These are phyloP conservation scores for Globisporangium iwayamae DNA, from an alignment of 352 stramenopile genomes.

Conservation along the genomic window DNA sequence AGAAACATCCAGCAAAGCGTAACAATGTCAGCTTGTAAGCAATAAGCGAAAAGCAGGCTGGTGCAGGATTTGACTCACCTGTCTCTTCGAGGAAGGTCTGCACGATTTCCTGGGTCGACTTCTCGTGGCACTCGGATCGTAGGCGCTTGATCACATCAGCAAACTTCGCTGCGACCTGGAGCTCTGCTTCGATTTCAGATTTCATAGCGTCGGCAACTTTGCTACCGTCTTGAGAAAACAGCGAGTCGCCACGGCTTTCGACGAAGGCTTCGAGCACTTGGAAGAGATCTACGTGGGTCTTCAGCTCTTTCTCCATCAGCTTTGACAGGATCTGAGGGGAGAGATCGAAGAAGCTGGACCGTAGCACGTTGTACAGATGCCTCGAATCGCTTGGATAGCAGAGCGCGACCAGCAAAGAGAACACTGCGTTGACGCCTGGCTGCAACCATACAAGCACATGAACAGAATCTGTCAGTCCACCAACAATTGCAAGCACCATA, in stretches of 20 bases:
- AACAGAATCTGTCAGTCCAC: not conserved
- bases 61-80: constrained; percentile 10
- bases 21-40: not conserved
- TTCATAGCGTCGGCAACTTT: not conserved
- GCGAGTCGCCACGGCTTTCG: constrained; percentile 23
- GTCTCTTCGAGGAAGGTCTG: constrained; percentile 58
- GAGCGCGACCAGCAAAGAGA: constrained; percentile 64
- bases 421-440: constrained; percentile 55
- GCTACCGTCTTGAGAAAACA: constrained; percentile 4
- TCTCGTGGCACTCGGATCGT: constrained; percentile 42
- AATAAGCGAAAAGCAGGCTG: not conserved
- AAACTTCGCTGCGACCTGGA: constrained; percentile 22
- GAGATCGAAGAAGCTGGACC: constrained; percentile 60
- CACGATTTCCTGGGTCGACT: constrained; percentile 55
- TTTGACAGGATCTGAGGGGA: constrained; percentile 48
- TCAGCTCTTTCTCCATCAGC: constrained; percentile 63
- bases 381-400: constrained; percentile 64
- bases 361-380: constrained; percentile 75
- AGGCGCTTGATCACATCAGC: constrained; percentile 38
- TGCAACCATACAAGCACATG: constrained; percentile 6
- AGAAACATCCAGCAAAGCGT: not conserved
- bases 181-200: constrained; percentile 1
- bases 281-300: constrained; percentile 45
- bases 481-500: too few relatives aligned
- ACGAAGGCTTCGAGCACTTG: constrained; percentile 53